phyloP scores from a whole-genome alignment of 768 basidiomycete genomes.

The Boletales sp. region DNA sequence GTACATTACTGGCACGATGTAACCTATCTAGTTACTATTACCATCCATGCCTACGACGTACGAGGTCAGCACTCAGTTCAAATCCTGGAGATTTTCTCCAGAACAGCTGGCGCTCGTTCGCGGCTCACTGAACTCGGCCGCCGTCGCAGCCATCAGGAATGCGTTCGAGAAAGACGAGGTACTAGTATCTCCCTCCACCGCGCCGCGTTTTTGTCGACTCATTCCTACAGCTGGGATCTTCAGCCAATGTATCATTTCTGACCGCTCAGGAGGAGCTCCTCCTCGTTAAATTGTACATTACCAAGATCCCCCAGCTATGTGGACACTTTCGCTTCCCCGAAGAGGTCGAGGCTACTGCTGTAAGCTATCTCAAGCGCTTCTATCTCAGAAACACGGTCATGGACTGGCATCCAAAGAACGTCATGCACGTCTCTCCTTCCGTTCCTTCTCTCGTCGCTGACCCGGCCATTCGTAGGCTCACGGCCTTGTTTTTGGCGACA shows the following conservation, averaged over 20 bases:
- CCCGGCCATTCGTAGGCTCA: slow-evolving; percentile 59
- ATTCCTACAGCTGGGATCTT: slow-evolving; percentile 64
- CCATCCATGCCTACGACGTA: slow-evolving; percentile 45
- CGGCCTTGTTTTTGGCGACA: slow-evolving; percentile 89
- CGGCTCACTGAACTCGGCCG: slow-evolving; percentile 64
- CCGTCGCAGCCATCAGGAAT: slow-evolving; percentile 70
- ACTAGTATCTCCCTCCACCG: slow-evolving; percentile 16
- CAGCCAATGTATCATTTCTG: slow-evolving; percentile 62
- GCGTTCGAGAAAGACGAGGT: slow-evolving; percentile 83
- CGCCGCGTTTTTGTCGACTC: background rate
- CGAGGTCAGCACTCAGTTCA: slow-evolving; percentile 76
- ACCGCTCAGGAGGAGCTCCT: slow-evolving; percentile 81
- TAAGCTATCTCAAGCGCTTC: slow-evolving; percentile 92
- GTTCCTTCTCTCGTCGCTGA: background rate
- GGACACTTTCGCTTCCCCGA: slow-evolving; percentile 85
- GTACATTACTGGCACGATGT: too few relatives aligned
- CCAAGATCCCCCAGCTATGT: slow-evolving; percentile 83
- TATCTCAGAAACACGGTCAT: slow-evolving; percentile 97
- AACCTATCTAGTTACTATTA: too few relatives aligned
- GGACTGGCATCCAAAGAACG: slow-evolving; percentile 99
- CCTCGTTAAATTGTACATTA: slow-evolving; percentile 85
- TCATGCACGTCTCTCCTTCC: slow-evolving; percentile 66
- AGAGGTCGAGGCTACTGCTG: slow-evolving; percentile 89
- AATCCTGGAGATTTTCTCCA: slow-evolving; percentile 85
- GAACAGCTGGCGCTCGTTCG: slow-evolving; percentile 61